Evolutionary conservation across 495 filamentous ascomycete genomes (phyloP), one percentile per base, ranked within the genome.

Genomic region (Parathielavia hyrcaniae): DNA sequence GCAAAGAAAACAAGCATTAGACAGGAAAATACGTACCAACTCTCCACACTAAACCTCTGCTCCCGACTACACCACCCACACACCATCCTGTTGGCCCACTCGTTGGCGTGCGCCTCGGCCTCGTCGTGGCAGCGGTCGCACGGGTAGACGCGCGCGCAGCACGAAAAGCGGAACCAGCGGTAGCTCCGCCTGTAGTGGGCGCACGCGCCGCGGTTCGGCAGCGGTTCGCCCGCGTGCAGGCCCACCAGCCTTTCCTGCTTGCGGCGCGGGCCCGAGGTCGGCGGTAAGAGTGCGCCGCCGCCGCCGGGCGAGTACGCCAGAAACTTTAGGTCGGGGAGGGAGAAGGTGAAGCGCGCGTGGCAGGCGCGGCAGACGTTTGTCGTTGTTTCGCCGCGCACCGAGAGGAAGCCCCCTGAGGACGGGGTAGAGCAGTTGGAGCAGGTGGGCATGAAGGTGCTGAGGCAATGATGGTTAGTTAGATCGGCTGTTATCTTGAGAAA

Each of bases 41-140:
- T 86, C 64, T 95, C 89, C 0, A 86, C 85, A 39, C 83, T 73
- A 69, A 88, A 96, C 55, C 86, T 86, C 77, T 93, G 88, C 73
- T 96, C 91, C 50, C 91, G 73, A 14, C 84, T 88, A 66, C 88
- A 92, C 69, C 78, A 87, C 22, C 88, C 88, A 69, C 90, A 96
- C 22, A 96, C 83, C 91, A 96, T 96, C 41, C 89, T 74, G 61
- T 89, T 88, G 4, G 90, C 91, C 74, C 90, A 87, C 72, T 95
- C 91, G 57, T 87, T 85, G 0, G 79, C 76, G 69, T 96, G 90
- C 39, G 86, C 84, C 57, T 81, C 81, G 13, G 69, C 78, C 14
- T 72, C 80, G 64, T 96, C 89, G 62, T 96, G 91, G 69, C 91
- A 96, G 78, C 78, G 79, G 64, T 95, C 90, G 70, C 90, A 96